Evolutionary conservation across 352 stramenopile genomes (phyloP), one percentile per base, ranked within the genome.

Genomic region (Globisporangium solare): DNA sequence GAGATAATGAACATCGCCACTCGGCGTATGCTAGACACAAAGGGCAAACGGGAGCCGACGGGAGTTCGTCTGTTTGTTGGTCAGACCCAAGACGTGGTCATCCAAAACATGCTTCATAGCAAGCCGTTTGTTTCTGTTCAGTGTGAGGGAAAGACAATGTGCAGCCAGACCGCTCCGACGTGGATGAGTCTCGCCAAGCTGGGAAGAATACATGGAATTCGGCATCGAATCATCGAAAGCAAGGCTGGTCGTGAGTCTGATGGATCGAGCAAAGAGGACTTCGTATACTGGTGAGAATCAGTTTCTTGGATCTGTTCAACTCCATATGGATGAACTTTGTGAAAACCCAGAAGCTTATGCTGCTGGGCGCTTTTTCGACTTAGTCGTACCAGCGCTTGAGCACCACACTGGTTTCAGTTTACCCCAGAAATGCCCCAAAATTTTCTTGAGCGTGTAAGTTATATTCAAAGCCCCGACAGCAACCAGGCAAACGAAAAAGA

Each of bases 121-220:
- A 70, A 77, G 14, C 75, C 79, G 0, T 75, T 67, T 42, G 66
- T 88, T 7, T 57, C 56, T 11, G 60, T 89, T 37, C 67, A 73
- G 24, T 72, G 72, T 39, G 75, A 87, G 48, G 75, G 71, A 7
- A 63, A 56, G 20, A 69, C 55, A 22, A 64, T 51, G 3, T 17
- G 51, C 18, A 83, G 58, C 12, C 60, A 71, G 22, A 68, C 66
- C 0, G 24, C 68, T 22, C 73, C 79, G 10, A 77, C 59, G 1
- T 89, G 79, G 77, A 83, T 66, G 39, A 84, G 79, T 56, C 56
- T 71, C 75, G 17, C 79, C 79, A 14, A 63, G 57, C n/a, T 89
- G 79, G 79, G 66, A 79, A 51, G 77, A 89, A 66, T 69, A 71
- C 21, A 51, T 89, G 2, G 77, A 89, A 21, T 61, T 86, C n/a